Evolutionary conservation across 2,329 filamentous ascomycete genomes (phyloP), one percentile per base, ranked within the genome.

Genomic region (Scedosporium aurantiacum): DNA sequence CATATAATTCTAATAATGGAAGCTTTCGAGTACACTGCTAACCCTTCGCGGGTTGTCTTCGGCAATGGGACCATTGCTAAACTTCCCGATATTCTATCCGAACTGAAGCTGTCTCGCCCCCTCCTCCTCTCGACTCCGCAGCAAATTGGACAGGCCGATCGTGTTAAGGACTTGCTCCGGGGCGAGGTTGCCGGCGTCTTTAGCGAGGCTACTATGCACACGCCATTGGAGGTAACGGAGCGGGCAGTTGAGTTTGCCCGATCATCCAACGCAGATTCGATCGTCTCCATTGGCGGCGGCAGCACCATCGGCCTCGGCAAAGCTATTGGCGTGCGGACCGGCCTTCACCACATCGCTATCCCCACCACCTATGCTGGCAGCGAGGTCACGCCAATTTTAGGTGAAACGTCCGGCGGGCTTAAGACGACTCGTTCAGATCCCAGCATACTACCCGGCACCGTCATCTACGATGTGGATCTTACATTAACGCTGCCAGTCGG

Each of bases 371-470:
- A 85, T 67, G 79, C 82, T 4, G 82, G 82, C 3, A 82, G 79
- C 63, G 85, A 87, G 67, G 84, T 87, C 78, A 87, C 84, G 2
- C 81, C 84, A 0, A 85, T 86, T 56, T 71, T 87, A 12, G 84
- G 84, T 2, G 83, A 87, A 71, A 86, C 83, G 0, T 73, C 76
- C 12, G 76, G 81, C 60, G 83, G 84, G 0, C 68, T 75, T 62
- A 86, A 87, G 71, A 80, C 77, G 61, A 86, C 84, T 3, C 73
- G 77, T 32, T 75, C 72, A 4, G 82, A 87, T 68, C 78, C 80
- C 1, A 82, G 79, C 68, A 85, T 87, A 61, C 71, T 86, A 21
- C 84, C 84, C 0, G 77, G 75, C 0, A 80, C 79, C 0, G 84
- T 87, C 3, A 82, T 88, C 45, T 87, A 87, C 68, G 84, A 88